phyloP scores from a whole-genome alignment of 2,329 filamentous ascomycete genomes.

The Sordariomycetes sp. region DNA sequence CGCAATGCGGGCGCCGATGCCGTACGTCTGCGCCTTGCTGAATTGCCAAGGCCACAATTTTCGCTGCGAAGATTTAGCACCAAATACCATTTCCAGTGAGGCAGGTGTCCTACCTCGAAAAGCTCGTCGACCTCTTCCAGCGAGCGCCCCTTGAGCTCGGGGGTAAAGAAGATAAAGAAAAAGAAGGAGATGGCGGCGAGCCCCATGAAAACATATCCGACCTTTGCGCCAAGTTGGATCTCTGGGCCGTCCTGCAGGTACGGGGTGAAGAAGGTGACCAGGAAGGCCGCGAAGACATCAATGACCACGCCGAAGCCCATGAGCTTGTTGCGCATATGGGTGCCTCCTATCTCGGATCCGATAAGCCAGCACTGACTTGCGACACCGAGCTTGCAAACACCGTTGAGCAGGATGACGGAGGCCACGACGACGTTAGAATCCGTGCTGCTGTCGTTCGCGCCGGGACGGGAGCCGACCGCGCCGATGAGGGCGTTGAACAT shows the following conservation, averaged over 20 bases:
- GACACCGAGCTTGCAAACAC: conserved; percentile 5
- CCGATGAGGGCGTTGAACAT: conserved; percentile 6
- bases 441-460: conserved; percentile 5
- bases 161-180: conserved; percentile 9
- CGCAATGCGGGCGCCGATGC: conserved; percentile 2
- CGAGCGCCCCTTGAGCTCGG: conserved; percentile 13
- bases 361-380: conserved; percentile 5
- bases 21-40: conserved; percentile 2
- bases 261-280: conserved; percentile 11
- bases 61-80: conserved; percentile 1
- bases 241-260: conserved; percentile 10
- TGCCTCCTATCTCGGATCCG: conserved; percentile 4
- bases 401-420: conserved; percentile 6
- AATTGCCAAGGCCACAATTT: conserved; percentile 4
- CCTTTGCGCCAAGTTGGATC: conserved; percentile 7
- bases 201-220: conserved; percentile 10
- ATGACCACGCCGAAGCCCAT: conserved; percentile 5
- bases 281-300: conserved; percentile 10
- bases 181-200: conserved; percentile 8
- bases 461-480: conserved; percentile 5
- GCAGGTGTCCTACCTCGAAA: no score
- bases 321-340: conserved; percentile 4
- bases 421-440: conserved; percentile 6
- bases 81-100: no score
- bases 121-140: conserved; percentile 15